Conservation (phyloP, 805 yeast genomes). For the Sugiyamaella smithiae region DNA sequence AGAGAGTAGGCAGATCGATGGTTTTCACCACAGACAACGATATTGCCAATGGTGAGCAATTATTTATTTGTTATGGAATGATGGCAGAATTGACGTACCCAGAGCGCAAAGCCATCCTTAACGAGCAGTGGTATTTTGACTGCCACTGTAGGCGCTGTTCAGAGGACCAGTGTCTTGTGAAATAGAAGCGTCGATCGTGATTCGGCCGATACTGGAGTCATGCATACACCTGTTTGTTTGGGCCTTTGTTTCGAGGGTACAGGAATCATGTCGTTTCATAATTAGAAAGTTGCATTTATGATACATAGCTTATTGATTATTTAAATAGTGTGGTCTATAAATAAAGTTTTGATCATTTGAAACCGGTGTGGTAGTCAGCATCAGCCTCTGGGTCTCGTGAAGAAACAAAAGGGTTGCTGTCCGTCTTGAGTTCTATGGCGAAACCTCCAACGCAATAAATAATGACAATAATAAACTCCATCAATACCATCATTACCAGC, state of each 20-base stretch:
- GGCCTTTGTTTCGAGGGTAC: too few relatives aligned
- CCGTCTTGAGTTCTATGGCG: constrained; percentile 7
- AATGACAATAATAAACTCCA: constrained; percentile 69
- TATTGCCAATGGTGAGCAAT: constrained; percentile 45
- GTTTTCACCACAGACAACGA: constrained; percentile 43
- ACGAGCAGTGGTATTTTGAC: constrained; percentile 57
- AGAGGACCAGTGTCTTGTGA: background rate
- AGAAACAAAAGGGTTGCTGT: too few relatives aligned
- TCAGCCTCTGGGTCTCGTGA: too few relatives aligned
- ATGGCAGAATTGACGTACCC: constrained; percentile 40
- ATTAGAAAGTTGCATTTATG: too few relatives aligned
- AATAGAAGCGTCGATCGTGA: too few relatives aligned
- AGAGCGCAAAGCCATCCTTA: constrained; percentile 43
- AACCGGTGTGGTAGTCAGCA: too few relatives aligned
- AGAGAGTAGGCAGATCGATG: constrained; percentile 41
- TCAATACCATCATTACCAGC: constrained; percentile 79
- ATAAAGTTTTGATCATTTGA: too few relatives aligned
- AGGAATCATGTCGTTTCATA: too few relatives aligned
- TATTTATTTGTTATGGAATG: constrained; percentile 63
- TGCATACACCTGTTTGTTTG: too few relatives aligned
- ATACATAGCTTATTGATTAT: too few relatives aligned
- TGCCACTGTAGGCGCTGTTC: constrained; percentile 52
- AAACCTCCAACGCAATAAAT: constrained; percentile 16
- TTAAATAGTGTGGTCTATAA: too few relatives aligned
- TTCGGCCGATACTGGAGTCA: too few relatives aligned